Base-by-base conservation (phyloP, 345 rosid genomes). In the Citrus sp. region DNA sequence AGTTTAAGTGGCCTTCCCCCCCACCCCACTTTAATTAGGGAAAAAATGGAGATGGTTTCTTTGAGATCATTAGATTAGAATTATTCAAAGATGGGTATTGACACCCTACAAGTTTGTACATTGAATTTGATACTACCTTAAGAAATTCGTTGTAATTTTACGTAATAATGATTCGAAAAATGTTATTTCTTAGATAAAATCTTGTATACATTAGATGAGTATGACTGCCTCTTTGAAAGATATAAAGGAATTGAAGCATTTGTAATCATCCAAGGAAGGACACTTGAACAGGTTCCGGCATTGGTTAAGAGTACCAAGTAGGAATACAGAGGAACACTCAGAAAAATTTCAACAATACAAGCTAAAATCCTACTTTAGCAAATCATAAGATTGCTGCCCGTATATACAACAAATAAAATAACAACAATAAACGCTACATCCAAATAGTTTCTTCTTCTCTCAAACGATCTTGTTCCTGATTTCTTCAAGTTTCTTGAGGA, bases 401-500 rank as follows among this genome's bases (percentile, higher is more conserved):
- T 75, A 75, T 64, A 51, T 65, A 75, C 78, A 75, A 10, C 30
- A 65, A 60, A 46, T 9, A 24, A 19, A 19, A 67, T 34, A 51
- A 30, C n/a, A 24, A n/a, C 38, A 59, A 30, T 37, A 70, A 25
- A 22, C 68, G 34, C 61, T 28, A 77, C 71, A 77, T 69, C 75
- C 37, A 59, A 21, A 42, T 65, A 14, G 55, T 38, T 77, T 51
- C 54, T 34, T 40, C 40, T 34, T 76, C 22, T 73, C 68, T 87
- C 72, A 92, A 35, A 96, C 85, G 19, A 94, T 94, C 85, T 90
- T 96, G 63, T 96, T 96, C 79, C 98, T 86, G 58, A 84, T 87
- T 82, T 94, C 99, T 84, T 96, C 98, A 18, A 96, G 97, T 92
- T 92, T 96, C 93, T 96, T 96, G 79, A 96, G 84, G 67, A 96